Evolutionary conservation across 768 basidiomycete species (phyloP).

Genomic region (Auricularia sp.): DNA sequence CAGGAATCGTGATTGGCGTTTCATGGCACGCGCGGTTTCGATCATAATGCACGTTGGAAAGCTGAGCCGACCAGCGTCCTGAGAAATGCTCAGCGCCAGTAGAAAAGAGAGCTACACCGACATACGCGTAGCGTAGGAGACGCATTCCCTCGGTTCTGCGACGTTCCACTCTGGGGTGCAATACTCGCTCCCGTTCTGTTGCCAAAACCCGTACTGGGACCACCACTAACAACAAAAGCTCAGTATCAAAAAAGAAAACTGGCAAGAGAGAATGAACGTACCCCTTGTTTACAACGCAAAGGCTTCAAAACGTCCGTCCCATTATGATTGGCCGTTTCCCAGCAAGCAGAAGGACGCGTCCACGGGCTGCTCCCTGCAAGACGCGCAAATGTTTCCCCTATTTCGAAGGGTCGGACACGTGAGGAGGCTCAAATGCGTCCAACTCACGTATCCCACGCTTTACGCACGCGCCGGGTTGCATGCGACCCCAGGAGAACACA

Average conservation of each 20-base stretch:
- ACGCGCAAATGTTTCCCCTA: neutral
- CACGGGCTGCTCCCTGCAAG: neutral
- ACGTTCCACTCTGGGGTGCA: no score
- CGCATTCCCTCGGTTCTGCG: no score
- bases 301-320: neutral
- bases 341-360: neutral
- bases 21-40: neutral
- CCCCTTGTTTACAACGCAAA: neutral
- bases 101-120: no score
- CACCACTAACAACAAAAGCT: no score
- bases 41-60: neutral
- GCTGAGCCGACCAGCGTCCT: neutral
- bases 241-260: no score
- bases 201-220: no score
- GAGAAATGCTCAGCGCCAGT: neutral
- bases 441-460: neutral
- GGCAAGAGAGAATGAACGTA: no score
- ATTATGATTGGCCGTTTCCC: neutral
- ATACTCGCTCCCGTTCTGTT: no score
- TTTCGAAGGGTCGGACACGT: neutral
- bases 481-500: no score
- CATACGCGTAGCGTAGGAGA: no score
- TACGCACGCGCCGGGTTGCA: neutral
- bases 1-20: neutral
- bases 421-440: neutral